A percentile compares a stretch with the other conserved stretches of the same genome.
Evolutionary conservation across 2,329 filamentous ascomycete species (phyloP).

Genomic region (Penicillium sp.): DNA sequence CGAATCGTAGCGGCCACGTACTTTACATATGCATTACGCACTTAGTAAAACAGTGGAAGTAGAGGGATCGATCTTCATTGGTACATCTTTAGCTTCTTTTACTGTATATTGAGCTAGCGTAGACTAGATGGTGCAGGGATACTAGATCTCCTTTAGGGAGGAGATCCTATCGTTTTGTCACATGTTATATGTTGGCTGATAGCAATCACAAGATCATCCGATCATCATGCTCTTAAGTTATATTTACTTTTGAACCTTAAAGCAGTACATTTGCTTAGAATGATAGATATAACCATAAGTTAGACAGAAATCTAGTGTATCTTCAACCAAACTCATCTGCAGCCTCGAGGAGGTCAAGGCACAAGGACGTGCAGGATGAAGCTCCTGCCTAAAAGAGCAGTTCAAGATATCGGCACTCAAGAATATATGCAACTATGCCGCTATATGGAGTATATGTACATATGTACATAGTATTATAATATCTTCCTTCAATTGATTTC

Average conservation of each 20-base stretch:
- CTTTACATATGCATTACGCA: constrained; percentile 1
- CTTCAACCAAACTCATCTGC: constrained; percentile 4
- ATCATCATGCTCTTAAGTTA: not conserved
- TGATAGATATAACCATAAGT: not conserved
- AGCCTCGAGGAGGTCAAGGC: not conserved
- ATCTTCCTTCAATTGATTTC: not conserved
- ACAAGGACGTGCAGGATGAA: not conserved
- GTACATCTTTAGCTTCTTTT: constrained; percentile 1
- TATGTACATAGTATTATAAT: not conserved
- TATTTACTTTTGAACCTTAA: not conserved
- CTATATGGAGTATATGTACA: not conserved
- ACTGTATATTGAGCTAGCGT: not conserved
- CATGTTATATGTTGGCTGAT: not conserved
- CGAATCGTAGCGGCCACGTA: constrained; percentile 10
- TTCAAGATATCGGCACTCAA: not conserved
- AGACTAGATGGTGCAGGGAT: not conserved
- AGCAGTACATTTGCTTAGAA: not conserved
- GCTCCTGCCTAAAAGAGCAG: constrained; percentile 5
- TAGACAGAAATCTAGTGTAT: not conserved
- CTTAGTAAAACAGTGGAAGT: constrained; percentile 7
- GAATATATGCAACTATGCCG: not conserved
- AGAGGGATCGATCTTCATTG: constrained; percentile 13
- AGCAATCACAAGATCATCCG: not conserved
- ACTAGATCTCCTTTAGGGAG: not conserved
- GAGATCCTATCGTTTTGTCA: not conserved